A percentile compares a stretch with the other conserved stretches of the same genome.
Conservation (phyloP, 176 grass and related monocot species). For the Chrysopogon serrulatus region DNA sequence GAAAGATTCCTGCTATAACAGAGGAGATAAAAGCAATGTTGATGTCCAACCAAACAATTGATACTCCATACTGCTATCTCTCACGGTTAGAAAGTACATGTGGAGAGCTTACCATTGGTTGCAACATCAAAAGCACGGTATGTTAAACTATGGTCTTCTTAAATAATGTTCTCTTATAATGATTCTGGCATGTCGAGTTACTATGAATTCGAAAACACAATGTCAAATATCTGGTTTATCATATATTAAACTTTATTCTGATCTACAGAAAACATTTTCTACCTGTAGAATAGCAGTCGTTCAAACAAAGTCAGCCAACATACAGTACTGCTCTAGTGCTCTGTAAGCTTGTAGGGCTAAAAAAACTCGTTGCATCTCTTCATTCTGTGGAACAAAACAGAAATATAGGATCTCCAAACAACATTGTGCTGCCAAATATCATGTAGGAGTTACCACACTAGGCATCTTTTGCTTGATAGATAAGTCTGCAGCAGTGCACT, state of each 20-base stretch:
- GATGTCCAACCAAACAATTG: conserved; percentile 40
- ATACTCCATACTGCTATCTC: conserved; percentile 57
- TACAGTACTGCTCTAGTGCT: too few species aligned
- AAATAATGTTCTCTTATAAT: not conserved
- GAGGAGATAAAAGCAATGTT: conserved; percentile 59
- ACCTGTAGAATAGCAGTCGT: too few species aligned
- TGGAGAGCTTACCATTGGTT: conserved; percentile 57
- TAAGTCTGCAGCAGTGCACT: not conserved
- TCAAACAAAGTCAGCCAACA: not conserved
- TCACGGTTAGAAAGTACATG: conserved; percentile 46
- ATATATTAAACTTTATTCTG: not conserved
- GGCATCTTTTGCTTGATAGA: not conserved
- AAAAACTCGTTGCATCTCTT: not conserved
- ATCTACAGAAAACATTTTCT: too few species aligned
- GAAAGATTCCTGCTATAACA: conserved; percentile 55
- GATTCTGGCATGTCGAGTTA: not conserved
- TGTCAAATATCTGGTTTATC: not conserved
- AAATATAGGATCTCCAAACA: not conserved
- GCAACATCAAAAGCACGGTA: conserved; percentile 64
- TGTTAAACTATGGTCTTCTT: not conserved
- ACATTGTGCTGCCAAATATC: not conserved
- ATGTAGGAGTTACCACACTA: not conserved
- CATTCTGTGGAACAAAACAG: not conserved
- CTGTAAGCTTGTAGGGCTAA: not conserved
- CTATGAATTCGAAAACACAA: not conserved